Evolutionary conservation across 2,329 filamentous ascomycete species (phyloP).

Genomic region (Onygena corvina): DNA sequence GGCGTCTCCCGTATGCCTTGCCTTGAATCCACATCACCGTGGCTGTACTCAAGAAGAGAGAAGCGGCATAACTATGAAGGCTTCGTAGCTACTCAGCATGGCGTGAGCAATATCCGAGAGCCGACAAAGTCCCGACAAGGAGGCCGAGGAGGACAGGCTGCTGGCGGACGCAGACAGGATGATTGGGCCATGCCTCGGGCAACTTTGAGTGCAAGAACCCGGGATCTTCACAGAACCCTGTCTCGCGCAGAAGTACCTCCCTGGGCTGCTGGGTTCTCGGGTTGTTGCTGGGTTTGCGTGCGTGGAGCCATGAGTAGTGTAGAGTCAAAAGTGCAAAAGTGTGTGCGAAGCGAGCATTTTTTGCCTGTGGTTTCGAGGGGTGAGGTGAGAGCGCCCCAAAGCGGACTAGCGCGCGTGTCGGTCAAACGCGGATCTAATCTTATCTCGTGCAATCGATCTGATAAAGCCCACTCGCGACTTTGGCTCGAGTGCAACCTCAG

Average conservation of each 20-base stretch:
- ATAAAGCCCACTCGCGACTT: slow-evolving; percentile 13
- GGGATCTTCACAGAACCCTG: no score
- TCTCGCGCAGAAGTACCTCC: no score
- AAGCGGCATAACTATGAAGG: not conserved
- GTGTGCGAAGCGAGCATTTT: no score
- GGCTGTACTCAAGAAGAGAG: not conserved
- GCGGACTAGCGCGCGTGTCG: not conserved
- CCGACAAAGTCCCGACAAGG: not conserved
- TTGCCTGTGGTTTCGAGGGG: not conserved
- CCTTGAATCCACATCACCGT: not conserved
- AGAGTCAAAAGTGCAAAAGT: no score
- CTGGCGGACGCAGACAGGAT: not conserved
- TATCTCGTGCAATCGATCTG: slow-evolving; percentile 13
- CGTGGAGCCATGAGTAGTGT: no score
- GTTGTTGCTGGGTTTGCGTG: not conserved
- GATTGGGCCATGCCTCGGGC: not conserved
- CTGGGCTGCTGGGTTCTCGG: not conserved
- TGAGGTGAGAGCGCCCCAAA: not conserved
- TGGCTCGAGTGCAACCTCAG: not conserved
- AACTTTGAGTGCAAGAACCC: no score
- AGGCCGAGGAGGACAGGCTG: not conserved
- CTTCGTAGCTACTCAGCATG: not conserved
- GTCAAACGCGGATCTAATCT: slow-evolving; percentile 16
- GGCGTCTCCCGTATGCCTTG: not conserved
- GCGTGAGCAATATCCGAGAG: not conserved